Percentiles rank a stretch among this genome's conserved stretches.
phyloP scores from a whole-genome alignment of 148 eudicot genomes.

The Polygonum aviculare region DNA sequence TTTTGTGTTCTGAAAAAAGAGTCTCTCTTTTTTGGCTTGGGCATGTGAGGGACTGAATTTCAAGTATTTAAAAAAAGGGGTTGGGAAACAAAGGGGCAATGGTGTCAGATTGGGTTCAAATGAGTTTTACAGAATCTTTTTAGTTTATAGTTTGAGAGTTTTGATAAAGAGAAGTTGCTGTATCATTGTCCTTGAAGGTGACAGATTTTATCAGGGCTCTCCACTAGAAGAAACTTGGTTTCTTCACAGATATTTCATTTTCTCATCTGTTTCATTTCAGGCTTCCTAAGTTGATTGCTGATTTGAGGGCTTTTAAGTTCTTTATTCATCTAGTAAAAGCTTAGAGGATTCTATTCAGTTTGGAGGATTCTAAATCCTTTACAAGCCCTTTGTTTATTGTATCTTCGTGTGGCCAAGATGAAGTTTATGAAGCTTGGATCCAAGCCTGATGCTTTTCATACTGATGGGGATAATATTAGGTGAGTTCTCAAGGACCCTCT shows the following conservation, averaged over 20 bases:
- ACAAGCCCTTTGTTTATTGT: background rate
- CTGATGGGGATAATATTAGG: conserved; percentile 50
- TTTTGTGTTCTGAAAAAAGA: background rate
- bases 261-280: background rate
- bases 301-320: background rate
- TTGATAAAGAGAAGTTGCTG: conserved; percentile 17
- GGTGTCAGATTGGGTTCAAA: conserved; percentile 3
- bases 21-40: background rate
- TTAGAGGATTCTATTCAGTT: background rate
- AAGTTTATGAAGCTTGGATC: conserved; percentile 64
- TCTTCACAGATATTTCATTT: background rate
- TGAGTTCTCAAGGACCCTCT: conserved; percentile 13
- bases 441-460: conserved; percentile 44
- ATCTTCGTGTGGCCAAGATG: conserved; percentile 21
- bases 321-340: background rate
- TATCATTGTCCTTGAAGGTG: conserved; percentile 31
- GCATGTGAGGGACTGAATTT: conserved; percentile 5
- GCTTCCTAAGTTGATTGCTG: background rate
- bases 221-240: background rate
- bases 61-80: background rate
- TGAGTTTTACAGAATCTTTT: conserved; percentile 3
- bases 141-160: conserved; percentile 5
- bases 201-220: conserved; percentile 32
- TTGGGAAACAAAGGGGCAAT: conserved; percentile 7
- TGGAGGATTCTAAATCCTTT: background rate